These are phyloP conservation scores for Suillus bovinus DNA, from an alignment of 768 basidiomycete genomes.

Conservation along the genomic window DNA sequence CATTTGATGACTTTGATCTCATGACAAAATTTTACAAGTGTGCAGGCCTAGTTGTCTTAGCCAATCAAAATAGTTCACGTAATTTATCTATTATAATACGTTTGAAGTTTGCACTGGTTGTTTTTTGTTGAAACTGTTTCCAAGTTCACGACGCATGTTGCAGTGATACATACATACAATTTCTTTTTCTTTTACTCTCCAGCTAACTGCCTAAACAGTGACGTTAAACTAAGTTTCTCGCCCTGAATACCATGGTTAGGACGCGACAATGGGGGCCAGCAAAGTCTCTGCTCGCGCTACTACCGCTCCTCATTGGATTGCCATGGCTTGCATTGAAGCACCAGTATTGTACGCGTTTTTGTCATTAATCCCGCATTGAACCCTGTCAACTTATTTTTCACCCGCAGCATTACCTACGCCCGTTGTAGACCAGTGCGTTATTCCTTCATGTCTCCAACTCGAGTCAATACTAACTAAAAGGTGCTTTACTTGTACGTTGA, in stretches of 20 bases:
- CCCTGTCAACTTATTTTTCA: background rate
- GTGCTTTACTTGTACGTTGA: background rate
- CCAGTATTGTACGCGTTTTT: conserved; percentile 44
- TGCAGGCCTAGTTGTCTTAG: no score
- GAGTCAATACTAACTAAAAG: background rate
- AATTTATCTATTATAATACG: no score
- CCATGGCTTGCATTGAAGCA: conserved; percentile 49
- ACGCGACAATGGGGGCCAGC: conserved; percentile 53
- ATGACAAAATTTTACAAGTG: no score
- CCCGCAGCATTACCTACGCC: conserved; percentile 57
- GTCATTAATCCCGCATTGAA: background rate
- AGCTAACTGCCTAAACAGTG: background rate
- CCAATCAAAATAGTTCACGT: background rate
- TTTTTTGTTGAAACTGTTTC: background rate
- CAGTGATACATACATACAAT: background rate
- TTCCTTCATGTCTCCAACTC: background rate
- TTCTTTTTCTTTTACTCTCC: background rate
- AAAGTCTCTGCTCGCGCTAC: conserved; percentile 54
- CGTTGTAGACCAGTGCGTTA: conserved; percentile 50
- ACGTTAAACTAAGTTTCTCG: background rate
- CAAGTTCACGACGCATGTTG: background rate
- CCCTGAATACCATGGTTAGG: background rate
- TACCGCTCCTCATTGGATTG: conserved; percentile 53
- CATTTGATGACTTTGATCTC: no score
- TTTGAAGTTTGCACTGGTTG: background rate